Base-by-base conservation (phyloP, 2,329 filamentous ascomycete species). In the Aphanoascus verrucosus region DNA sequence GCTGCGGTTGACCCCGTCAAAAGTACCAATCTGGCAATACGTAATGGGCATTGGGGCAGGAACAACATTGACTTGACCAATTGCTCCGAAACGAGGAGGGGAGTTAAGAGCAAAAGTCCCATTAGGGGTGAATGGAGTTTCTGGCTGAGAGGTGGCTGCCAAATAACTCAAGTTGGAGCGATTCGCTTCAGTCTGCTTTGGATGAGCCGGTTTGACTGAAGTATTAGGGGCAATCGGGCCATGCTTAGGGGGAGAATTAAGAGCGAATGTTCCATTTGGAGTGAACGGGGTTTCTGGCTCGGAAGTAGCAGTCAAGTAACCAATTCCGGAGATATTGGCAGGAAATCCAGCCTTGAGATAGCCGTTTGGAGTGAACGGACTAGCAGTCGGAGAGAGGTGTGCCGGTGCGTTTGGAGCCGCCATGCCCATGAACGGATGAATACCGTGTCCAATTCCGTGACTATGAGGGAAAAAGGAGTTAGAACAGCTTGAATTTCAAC, bases 321-420 rank as follows among this genome's bases (percentile, higher is more conserved):
- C 46, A 37, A 62, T 52, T 15, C 55, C 38, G 7, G 53, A 56
- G 17, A 49, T 60, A 53, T 48, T 42, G n/a, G 47, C 54, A 43
- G 32, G 45, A 28, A 58, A 58, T 42, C 19, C 42, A 23, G 31
- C 9, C 8, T 42, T 32, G 20, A 40, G 35, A 51, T 61, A 58
- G 14, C 62, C 62, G 49, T 74, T 67, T 5, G 83, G 83, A 14
- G 75, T 78, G 59, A 86, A 86, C 1, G 74, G 64, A 1, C 77
- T 79, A 1, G 83, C 82, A 5, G 78, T 83, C 1, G 84, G 80
- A 3, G 83, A 86, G 19, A 87, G 69, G 58, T 79, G 62, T 15
- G 54, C 53, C 37, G 59, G 58, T 19, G 43, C 57, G 49, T 59
- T 54, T 20, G 56, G 42, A n/a, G 47, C 46, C 23, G 58, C 44